Conservation (phyloP, 495 filamentous ascomycete species). For the Haplographium delicatum region DNA sequence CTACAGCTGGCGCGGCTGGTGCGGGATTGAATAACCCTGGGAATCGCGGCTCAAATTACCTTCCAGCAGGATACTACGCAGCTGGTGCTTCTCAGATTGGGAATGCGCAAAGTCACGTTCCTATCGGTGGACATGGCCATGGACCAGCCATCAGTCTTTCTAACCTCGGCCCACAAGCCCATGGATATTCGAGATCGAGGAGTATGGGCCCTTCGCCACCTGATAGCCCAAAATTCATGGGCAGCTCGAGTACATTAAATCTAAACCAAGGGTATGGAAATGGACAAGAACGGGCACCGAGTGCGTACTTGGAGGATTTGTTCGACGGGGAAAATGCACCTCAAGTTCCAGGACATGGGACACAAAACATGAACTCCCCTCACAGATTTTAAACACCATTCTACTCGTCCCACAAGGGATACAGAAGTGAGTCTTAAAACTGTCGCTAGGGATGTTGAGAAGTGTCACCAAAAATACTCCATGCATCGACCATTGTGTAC, state of each 20-base stretch:
- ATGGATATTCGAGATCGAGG: constrained; percentile 41
- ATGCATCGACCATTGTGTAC: too few relatives aligned
- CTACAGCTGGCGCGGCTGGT: constrained; percentile 63
- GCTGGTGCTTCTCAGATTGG: constrained; percentile 52
- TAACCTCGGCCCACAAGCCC: constrained; percentile 47
- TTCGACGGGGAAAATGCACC: constrained; percentile 52
- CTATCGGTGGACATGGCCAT: constrained; percentile 37
- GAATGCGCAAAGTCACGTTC: constrained; percentile 39
- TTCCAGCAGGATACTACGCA: constrained; percentile 92
- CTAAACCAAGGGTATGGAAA: constrained; percentile 35
- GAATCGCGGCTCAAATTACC: constrained; percentile 63
- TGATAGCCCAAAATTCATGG: constrained; percentile 54
- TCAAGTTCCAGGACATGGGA: constrained; percentile 11
- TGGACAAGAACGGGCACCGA: constrained; percentile 66
- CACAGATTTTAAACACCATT: too few relatives aligned
- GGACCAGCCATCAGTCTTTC: constrained; percentile 40
- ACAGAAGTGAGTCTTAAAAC: too few relatives aligned
- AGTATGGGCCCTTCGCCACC: constrained; percentile 55
- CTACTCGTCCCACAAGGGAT: too few relatives aligned
- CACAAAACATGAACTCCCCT: too few relatives aligned
- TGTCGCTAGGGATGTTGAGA: too few relatives aligned
- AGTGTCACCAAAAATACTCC: too few relatives aligned
- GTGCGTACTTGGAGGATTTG: constrained; percentile 88
- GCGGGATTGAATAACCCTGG: constrained; percentile 33
- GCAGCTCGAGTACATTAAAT: constrained; percentile 67